Base-by-base conservation (phyloP, 202 grass and related monocot genomes). In the Bolboschoenoplectus hybrid region DNA sequence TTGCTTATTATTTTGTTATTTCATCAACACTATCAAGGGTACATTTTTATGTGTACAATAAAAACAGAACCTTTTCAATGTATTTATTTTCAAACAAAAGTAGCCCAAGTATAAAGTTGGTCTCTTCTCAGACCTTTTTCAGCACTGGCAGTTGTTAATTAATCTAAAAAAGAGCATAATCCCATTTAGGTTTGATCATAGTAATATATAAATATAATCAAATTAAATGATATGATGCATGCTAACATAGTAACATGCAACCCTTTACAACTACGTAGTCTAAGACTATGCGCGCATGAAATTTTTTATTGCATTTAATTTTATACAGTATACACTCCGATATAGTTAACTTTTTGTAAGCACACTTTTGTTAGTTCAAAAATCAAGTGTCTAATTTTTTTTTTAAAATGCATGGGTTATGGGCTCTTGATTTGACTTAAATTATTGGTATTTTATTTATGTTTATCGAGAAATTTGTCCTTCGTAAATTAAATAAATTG, bases 351-450 rank as follows among this genome's bases (percentile, higher is more conserved):
- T 26, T 64, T 49, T 7, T 50, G 79, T 67, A 47, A 26, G 46
- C 34, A 36, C 49, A 82, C 7, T 14, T 63, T 82, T 82, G 6
- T 34, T 46, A 26, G 6, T 63, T 81, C n/a, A 9, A 81, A 64
- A 81, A 62, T 81, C 38, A 63, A 44, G 8, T 6, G 26, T 26
- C 26, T 26, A 26, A 26, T 26, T 26, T 26, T 26, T 26, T 26
- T 26, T 26, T 26, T 26, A 26, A 36, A 36, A 4, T 35, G 17
- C 52, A 58, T 56, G 53, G 14, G 47, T 81, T 61, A 81, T 63
- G 74, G 74, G 26, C 75, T 80, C 26, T 63, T 82, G 20, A 83
- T 69, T 69, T 83, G 63, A 68, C 81, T 83, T 83, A 4, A 67
- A 6, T 6, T 68, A 53, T 68, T 63, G 8, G 12, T 81, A 5